Base-by-base conservation (phyloP, 2,329 filamentous ascomycete species). In the Tolypocladium tundrense region DNA sequence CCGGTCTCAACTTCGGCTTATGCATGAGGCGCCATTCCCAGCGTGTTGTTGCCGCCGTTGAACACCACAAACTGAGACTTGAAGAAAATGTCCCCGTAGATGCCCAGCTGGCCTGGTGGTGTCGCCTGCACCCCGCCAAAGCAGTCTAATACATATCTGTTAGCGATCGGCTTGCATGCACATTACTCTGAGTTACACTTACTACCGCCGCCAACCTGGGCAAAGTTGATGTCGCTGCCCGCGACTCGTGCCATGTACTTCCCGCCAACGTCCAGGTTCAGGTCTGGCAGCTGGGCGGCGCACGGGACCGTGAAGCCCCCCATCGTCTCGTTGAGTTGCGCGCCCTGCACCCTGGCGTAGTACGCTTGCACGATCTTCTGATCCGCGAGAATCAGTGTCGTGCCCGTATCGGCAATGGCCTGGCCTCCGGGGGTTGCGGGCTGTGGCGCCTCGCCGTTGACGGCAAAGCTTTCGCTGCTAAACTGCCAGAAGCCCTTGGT, bases 111-210 rank as follows among this genome's bases (percentile, higher is more conserved):
- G 16, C 61, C 62, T 0, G 74, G 73, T 1, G 78, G 75, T 53
- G 81, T 82, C 39, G 80, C 77, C 73, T 90, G 87, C 21, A 90
- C 72, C 63, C 85, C 86, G 60, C 86, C 87, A 63, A 87, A 88
- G 75, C 87, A 51, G 31, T 35, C 48, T 51, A n/a, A 13, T 13
- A 5, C 24, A 4, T 7, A 35, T 14, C 1, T 51, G 48, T 51
- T 8, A 51, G 48, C 48, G 4, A 35, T 8, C 1, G 4, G 31
- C 19, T 51, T 27, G 31, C 31, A 33, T 31, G 90, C 57, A 75
- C 80, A 31, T 5, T 42, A 45, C 21, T 14, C 13, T 19, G 55
- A 48, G 37, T 9, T 16, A 5, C 53, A 76, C 79, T 74, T 74
- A 82, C 79, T 82, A 48, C 76, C 76, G 55, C 74, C 74, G 53